These are phyloP conservation scores for Aureobasidium sp. DNA, from an alignment of 2,329 filamentous ascomycete genomes.

Conservation along the genomic window DNA sequence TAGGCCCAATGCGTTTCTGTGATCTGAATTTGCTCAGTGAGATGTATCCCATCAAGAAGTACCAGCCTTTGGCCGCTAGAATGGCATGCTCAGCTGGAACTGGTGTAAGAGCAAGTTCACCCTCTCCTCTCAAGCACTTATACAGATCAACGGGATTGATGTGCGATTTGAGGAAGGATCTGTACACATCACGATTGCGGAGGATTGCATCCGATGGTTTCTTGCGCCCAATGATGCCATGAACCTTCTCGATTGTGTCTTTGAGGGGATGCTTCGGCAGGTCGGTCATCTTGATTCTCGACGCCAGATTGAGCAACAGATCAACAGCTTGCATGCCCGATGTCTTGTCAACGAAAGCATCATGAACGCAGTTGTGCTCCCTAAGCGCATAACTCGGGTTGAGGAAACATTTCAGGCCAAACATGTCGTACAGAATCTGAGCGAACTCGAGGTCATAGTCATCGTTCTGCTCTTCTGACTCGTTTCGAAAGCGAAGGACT, in stretches of 20 bases:
- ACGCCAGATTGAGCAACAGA: slow-evolving; percentile 71
- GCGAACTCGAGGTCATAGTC: slow-evolving; percentile 81
- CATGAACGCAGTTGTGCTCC: slow-evolving; percentile 71
- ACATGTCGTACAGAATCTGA: slow-evolving; percentile 75
- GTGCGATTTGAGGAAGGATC: slow-evolving; percentile 70
- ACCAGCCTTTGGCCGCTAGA: slow-evolving; percentile 79
- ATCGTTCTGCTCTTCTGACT: slow-evolving; percentile 51
- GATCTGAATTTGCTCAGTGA: slow-evolving; percentile 77
- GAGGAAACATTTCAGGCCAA: slow-evolving; percentile 59
- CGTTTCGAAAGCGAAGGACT: slow-evolving; percentile 54
- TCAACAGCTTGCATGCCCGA: slow-evolving; percentile 77
- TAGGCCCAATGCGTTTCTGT: slow-evolving; percentile 63
- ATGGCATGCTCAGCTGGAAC: slow-evolving; percentile 57
- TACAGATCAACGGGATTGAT: slow-evolving; percentile 76
- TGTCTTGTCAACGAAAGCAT: slow-evolving; percentile 65
- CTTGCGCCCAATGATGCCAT: slow-evolving; percentile 68
- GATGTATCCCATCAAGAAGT: slow-evolving; percentile 82
- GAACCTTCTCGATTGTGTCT: slow-evolving; percentile 84
- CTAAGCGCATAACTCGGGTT: slow-evolving; percentile 29
- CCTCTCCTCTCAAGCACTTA: slow-evolving; percentile 68
- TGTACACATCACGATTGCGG: slow-evolving; percentile 81
- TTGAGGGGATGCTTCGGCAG: slow-evolving; percentile 86
- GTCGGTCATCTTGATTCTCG: slow-evolving; percentile 81
- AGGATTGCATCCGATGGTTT: slow-evolving; percentile 72
- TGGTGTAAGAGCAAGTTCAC: slow-evolving; percentile 59